Base-by-base conservation (phyloP, 805 yeast genomes). In the Schwanniomyces polymorphus region DNA sequence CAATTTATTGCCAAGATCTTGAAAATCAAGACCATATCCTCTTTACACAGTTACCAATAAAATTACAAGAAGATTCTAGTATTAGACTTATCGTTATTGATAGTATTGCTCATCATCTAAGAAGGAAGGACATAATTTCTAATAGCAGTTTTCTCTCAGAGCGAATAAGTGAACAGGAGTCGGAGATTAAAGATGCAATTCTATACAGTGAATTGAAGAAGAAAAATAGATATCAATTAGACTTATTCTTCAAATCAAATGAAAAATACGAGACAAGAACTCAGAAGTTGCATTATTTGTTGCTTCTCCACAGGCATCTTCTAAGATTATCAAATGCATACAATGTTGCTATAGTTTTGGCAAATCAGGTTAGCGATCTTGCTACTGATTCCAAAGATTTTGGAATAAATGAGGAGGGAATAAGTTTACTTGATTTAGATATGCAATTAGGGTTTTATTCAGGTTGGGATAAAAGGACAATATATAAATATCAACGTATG, bases 291-390 rank as follows among this genome's bases (percentile, higher is more conserved):
- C 57, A 65, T 42, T 76, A 79, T 52, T 57, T 78, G 17, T 65
- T 68, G 26, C 66, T 64, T 29, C 55, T 81, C 28, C 78, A 81
- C 9, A 68, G 68, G 14, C 76, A 71, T 45, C 65, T 91, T 45
- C 68, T 80, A 9, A 56, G 63, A 9, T 49, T 86, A 21, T 84
- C 90, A 0, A 55, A 58, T 17, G 59, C 71, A 12, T 64, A 70
- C 57, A 64, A 76, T 18, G 58, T 87, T 4, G 86, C 95, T 0
- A 64, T 91, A 0, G 81, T 89, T 0, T 77, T 86, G 1, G 79
- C 91, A 0, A 91, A 91, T 56, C 97, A 91, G 63, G 89, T 91
- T 1, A 79, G 91, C 35, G 92, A 86, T 56, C 76, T 78, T 47
- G 76, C 81, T 1, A 64, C 59, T 23, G 40, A 38, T 14, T 50